Base-by-base conservation (phyloP, 371 early-diverging fungal genomes). In the Conidiobolus incongruus region DNA sequence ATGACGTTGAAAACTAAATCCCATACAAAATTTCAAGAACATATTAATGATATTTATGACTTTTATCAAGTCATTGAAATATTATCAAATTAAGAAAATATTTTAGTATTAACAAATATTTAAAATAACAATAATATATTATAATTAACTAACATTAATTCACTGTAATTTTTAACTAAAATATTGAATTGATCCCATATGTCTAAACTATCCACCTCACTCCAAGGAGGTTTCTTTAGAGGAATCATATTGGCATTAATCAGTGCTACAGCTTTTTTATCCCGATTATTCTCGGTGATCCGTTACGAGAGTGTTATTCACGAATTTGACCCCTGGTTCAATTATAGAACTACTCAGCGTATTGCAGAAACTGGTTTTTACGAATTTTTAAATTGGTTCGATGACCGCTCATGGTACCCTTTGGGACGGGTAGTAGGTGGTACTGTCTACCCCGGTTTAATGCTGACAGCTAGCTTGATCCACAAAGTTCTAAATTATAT, bases 321-420 rank as follows among this genome's bases (percentile, higher is more conserved):
- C 71, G 99, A 98, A 63, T 98, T 96, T 58, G 99, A 98, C 60
- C 99, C 99, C 32, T 98, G 84, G 84, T 97, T 98, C 71, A 98
- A 97, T 67, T 98, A 85, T 60, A 81, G 98, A 53, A 83, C 94
- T n/a, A 98, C 99, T 8, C 72, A 75, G 47, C 79, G 91, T 59
- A 74, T 98, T 7, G 95, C 94, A 24, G 70, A 84, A 47, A 75
- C 91, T 53, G 97, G 95, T 4, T 85, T 83, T 52, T 92, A 91
- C 60, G 86, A 88, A 47, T 98, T 97, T 60, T 83, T 90, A 75
- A 95, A 92, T 65, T 98, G 99, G 99, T 94, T 92, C 53, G 98
- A 98, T 58, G 86, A 89, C 59, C 73, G 80, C 34, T 85, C 92
- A 4, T 98, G 99, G 99, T 95, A 96, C 55, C 98, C 98, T 3